phyloP scores from a whole-genome alignment of 2,329 filamentous ascomycete genomes.

The Stachybotrys chartarum region DNA sequence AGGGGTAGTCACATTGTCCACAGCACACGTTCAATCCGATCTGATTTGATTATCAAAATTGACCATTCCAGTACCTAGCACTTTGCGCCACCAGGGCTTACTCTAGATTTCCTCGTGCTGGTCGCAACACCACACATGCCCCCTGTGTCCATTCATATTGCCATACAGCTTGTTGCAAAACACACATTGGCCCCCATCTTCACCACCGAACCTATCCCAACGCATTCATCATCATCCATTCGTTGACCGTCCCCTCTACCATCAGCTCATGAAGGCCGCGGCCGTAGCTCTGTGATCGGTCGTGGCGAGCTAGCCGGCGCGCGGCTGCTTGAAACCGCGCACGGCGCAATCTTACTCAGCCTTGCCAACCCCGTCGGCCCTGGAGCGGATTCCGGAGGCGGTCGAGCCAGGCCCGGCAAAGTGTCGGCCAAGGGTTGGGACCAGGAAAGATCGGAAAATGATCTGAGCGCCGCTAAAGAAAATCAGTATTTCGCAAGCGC shows the following conservation, averaged over 20 bases:
- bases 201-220: too few relatives aligned
- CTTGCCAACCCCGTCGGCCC: constrained; percentile 73
- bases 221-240: too few relatives aligned
- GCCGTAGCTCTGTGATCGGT: neutral
- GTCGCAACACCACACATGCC: neutral
- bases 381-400: constrained; percentile 79
- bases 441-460: constrained; percentile 92
- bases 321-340: neutral
- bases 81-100: neutral
- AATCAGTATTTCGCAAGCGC: constrained; percentile 2
- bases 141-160: too few relatives aligned
- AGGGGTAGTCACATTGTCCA: neutral
- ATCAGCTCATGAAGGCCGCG: too few relatives aligned
- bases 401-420: constrained; percentile 66
- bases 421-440: constrained; percentile 88
- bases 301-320: neutral
- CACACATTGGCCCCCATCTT: neutral
- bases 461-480: constrained; percentile 83
- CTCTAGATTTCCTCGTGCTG: neutral
- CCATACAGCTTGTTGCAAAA: neutral
- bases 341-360: constrained; percentile 42
- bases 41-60: too few relatives aligned
- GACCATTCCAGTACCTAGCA: neutral
- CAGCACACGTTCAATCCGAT: too few relatives aligned
- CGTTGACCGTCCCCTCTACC: too few relatives aligned